phyloP scores from a whole-genome alignment of 2,329 filamentous ascomycete species.

The Trichoderma sp. region DNA sequence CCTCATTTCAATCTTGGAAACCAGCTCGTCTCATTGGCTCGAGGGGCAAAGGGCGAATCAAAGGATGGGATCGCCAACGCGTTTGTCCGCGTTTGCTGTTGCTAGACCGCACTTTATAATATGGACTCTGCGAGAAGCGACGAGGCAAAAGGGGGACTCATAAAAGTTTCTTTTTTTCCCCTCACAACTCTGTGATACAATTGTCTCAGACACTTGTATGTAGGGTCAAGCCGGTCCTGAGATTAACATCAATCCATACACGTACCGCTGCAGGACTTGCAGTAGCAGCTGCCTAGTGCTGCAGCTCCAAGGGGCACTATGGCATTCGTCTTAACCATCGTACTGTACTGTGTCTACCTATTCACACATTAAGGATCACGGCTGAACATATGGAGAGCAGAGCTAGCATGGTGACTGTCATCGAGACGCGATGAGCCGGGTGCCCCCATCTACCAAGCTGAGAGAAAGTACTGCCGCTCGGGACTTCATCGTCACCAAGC shows the following conservation, averaged over 20 bases:
- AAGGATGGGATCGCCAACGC: background rate
- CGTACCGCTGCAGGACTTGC: background rate
- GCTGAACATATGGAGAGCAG: background rate
- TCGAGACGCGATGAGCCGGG: background rate
- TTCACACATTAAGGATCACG: background rate
- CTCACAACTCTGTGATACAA: background rate
- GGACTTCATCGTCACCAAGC: background rate
- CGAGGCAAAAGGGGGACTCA: background rate
- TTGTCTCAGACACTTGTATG: slow-evolving; percentile 6
- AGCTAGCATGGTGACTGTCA: background rate
- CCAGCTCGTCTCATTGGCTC: background rate
- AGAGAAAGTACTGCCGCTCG: background rate
- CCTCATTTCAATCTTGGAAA: background rate
- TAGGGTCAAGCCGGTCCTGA: slow-evolving; percentile 1
- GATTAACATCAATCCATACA: background rate
- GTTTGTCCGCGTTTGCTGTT: background rate
- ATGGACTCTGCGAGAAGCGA: background rate
- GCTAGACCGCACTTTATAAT: background rate
- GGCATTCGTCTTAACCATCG: background rate
- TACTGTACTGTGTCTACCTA: background rate
- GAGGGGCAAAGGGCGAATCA: background rate
- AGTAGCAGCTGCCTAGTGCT: background rate
- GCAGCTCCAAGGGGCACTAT: background rate
- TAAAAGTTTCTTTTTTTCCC: background rate
- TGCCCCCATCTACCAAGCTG: background rate